Base-by-base conservation (phyloP, 129 eudicot species). In the Centella asiatica region DNA sequence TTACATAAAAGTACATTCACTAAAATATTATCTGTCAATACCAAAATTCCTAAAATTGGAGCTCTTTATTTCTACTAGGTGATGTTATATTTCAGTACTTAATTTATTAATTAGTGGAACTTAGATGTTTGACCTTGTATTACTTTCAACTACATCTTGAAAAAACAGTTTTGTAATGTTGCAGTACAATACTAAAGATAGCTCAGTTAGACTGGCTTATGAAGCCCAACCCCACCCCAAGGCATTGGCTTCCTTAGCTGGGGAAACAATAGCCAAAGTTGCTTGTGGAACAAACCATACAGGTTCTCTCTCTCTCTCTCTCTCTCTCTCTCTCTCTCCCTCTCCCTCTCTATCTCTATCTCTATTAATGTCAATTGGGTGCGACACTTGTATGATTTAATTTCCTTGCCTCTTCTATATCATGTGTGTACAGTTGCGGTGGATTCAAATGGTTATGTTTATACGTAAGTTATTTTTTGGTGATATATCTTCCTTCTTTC, bases 281-380 rank as follows among this genome's bases (percentile, higher is more conserved):
- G 99, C 96, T 18, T 87, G 99, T 69, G 96, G 99, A 76, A 74
- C 88, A 66, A 92, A 92, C 75, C 99, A 87, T 78, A 87, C 99
- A 78, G 96, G 99, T 92, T 57, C 6, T 19, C 20, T 49, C 7
- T 64, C 28, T 37, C n/a, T 14, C 19, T 6, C 57, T 0, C 44
- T 20, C 31, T 19, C 26, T 3, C 33, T 10, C n/a, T 57, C 6
- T 19, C 20, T 49, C 7, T 64, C 28, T 37, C n/a, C 11, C 19
- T 6, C 57, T 0, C 44, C 18, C 31, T 19, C 26, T 3, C 33
- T 10, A n/a, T n/a, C n/a, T n/a, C n/a, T n/a, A n/a, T n/a, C n/a
- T n/a, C n/a, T n/a, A n/a, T n/a, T n/a, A n/a, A n/a, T n/a, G n/a
- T n/a, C n/a, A n/a, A n/a, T n/a, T n/a, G n/a, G n/a, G 2, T 44